Percentiles rank a stretch among this genome's conserved stretches.
Conservation (phyloP, 305 asterid species). For the Coffea humblotiana region DNA sequence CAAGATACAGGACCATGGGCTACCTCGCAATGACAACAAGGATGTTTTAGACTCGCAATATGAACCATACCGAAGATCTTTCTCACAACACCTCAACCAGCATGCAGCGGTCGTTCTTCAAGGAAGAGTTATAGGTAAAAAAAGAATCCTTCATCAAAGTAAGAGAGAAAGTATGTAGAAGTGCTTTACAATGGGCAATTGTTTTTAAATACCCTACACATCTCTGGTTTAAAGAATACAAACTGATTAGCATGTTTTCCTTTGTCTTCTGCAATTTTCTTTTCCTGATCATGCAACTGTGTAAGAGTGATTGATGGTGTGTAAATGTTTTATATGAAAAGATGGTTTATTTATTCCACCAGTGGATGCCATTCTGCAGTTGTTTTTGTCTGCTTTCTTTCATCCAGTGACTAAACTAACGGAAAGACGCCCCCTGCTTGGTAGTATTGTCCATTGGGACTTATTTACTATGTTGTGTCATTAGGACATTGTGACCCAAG, state of each 20-base stretch:
- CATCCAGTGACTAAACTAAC: too few relatives aligned
- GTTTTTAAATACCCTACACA: background rate
- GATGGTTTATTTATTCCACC: background rate
- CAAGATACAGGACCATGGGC: slow-evolving; percentile 79
- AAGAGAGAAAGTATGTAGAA: background rate
- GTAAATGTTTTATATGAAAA: background rate
- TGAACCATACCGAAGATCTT: slow-evolving; percentile 81
- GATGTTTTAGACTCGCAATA: slow-evolving; percentile 75
- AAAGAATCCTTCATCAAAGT: background rate
- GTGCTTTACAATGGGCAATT: background rate
- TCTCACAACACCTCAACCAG: slow-evolving; percentile 86
- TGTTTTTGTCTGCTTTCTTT: too few relatives aligned
- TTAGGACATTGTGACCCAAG: background rate
- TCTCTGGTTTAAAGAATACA: background rate
- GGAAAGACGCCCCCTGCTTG: background rate
- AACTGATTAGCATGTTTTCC: background rate
- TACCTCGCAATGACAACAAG: slow-evolving; percentile 55
- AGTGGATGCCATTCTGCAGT: background rate
- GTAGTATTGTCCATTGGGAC: slow-evolving; percentile 1
- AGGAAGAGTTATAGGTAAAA: slow-evolving; percentile 86
- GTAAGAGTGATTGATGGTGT: background rate
- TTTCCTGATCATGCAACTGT: background rate
- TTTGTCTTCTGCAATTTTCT: background rate
- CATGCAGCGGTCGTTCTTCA: slow-evolving; percentile 98
- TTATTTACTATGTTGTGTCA: background rate